Conservation (phyloP, 768 basidiomycete species). For the Kwoniella sp. region DNA sequence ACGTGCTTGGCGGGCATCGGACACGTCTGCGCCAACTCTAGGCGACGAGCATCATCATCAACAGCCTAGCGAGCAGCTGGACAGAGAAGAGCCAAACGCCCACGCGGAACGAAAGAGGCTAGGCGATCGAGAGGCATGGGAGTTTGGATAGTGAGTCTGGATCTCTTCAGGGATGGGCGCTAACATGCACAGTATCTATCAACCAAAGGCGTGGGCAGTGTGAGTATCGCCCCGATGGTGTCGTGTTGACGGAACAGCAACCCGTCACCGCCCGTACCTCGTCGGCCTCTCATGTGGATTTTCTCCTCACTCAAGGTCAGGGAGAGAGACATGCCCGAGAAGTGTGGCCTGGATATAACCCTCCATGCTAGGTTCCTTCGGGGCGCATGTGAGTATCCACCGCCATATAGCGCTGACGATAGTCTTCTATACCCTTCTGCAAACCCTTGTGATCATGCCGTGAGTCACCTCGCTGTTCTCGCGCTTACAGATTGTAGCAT, state of each 20-base stretch:
- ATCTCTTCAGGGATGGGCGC: not conserved
- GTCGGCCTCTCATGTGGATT: slow-evolving; percentile 46
- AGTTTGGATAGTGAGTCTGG: slow-evolving; percentile 45
- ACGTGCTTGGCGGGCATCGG: slow-evolving; percentile 19
- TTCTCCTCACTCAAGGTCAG: slow-evolving; percentile 29
- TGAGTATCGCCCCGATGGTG: slow-evolving; percentile 12
- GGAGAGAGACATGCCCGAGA: slow-evolving; percentile 46
- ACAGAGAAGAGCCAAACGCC: not conserved
- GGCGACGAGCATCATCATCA: not conserved
- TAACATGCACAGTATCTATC: slow-evolving; percentile 28
- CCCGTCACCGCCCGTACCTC: slow-evolving; percentile 33
- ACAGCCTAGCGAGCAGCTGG: slow-evolving; percentile 9
- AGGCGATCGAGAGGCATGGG: slow-evolving; percentile 45
- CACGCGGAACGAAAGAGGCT: slow-evolving; percentile 19
- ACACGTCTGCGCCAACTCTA: too few relatives aligned
- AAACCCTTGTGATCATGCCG: slow-evolving; percentile 34
- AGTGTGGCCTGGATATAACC: slow-evolving; percentile 46
- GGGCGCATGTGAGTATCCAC: slow-evolving; percentile 29
- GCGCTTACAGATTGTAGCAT: slow-evolving; percentile 18
- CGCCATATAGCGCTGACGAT: not conserved
- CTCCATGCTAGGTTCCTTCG: slow-evolving; percentile 45
- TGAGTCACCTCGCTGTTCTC: slow-evolving; percentile 10
- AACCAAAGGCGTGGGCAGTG: slow-evolving; percentile 42
- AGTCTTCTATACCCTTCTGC: slow-evolving; percentile 47
- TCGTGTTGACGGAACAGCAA: slow-evolving; percentile 21